A percentile compares a stretch with the other conserved stretches of the same genome.
Conservation (phyloP, 148 eudicot genomes). For the Rheum nobile region DNA sequence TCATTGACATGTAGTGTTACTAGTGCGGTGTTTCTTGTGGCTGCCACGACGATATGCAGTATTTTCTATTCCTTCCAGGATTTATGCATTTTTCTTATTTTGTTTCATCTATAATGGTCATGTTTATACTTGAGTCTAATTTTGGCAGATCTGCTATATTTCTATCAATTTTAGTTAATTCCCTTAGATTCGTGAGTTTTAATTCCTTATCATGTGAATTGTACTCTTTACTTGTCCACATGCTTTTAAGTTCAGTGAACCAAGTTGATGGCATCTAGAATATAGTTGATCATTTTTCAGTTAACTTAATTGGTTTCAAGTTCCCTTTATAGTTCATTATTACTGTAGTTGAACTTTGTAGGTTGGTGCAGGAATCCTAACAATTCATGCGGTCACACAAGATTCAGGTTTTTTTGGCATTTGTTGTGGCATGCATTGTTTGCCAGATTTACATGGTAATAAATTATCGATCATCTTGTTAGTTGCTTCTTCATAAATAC, state of each 20-base stretch:
- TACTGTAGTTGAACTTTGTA: constrained; percentile 8
- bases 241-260: background rate
- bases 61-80: background rate
- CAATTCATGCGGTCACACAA: constrained; percentile 90
- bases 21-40: constrained; percentile 68
- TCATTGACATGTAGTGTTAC: constrained; percentile 57
- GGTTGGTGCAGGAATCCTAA: constrained; percentile 97
- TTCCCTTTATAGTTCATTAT: background rate
- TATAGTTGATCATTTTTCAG: background rate
- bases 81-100: too few relatives aligned
- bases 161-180: too few relatives aligned
- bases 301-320: background rate
- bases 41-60: constrained; percentile 72
- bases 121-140: too few relatives aligned
- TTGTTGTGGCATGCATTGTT: constrained; percentile 56
- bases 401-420: constrained; percentile 89
- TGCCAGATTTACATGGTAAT: constrained; percentile 89
- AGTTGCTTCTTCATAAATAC: background rate
- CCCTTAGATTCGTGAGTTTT: too few relatives aligned
- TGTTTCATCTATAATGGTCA: too few relatives aligned
- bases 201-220: background rate
- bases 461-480: background rate
- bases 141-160: too few relatives aligned
- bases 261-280: background rate
- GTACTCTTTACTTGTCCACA: background rate